phyloP scores from a whole-genome alignment of 148 eudicot species.

The Cornus kousa region DNA sequence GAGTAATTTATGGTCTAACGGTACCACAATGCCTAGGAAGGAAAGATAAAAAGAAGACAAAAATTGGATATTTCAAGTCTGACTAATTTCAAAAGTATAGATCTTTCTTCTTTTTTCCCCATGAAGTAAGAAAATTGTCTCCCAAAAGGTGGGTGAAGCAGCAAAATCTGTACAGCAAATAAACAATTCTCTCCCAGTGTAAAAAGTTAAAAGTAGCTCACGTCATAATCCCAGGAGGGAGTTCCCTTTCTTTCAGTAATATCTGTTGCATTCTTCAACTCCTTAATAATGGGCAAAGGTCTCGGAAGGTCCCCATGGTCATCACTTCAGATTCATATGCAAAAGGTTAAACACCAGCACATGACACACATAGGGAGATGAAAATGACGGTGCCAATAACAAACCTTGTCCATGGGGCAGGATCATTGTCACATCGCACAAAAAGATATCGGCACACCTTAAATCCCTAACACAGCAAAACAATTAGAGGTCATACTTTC shows the following conservation, averaged over 20 bases:
- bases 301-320: slow-evolving; percentile 76
- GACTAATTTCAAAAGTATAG: no score
- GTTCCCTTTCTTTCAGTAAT: slow-evolving; percentile 57
- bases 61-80: not conserved
- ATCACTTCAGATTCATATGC: slow-evolving; percentile 46
- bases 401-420: slow-evolving; percentile 98
- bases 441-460: slow-evolving; percentile 80
- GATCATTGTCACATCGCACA: slow-evolving; percentile 92
- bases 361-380: not conserved
- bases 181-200: no score
- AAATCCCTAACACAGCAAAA: slow-evolving; percentile 47
- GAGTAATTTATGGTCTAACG: not conserved
- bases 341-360: not conserved
- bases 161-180: not conserved
- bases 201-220: slow-evolving; percentile 27
- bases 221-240: slow-evolving; percentile 93
- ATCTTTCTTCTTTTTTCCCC: no score
- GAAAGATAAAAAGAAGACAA: not conserved
- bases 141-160: not conserved
- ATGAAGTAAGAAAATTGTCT: not conserved
- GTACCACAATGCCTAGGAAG: not conserved
- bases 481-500: slow-evolving; percentile 5
- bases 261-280: slow-evolving; percentile 63
- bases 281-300: slow-evolving; percentile 61
- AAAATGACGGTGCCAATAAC: slow-evolving; percentile 5